These are phyloP conservation scores for Corchorus capsularis DNA, from an alignment of 345 rosid genomes.

Conservation along the genomic window DNA sequence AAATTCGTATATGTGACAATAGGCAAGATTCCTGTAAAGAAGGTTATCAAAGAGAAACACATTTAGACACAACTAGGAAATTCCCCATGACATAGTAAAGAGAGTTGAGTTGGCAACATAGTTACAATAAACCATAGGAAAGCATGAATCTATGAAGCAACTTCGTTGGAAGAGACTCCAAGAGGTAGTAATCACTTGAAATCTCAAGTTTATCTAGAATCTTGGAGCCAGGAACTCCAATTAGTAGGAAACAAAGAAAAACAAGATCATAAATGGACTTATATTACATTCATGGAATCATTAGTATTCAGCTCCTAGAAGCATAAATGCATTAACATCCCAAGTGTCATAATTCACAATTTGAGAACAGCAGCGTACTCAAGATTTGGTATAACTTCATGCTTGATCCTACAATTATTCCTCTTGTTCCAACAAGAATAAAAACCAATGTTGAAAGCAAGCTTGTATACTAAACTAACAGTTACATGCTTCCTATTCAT, in stretches of 20 bases:
- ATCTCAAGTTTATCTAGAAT: neutral
- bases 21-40: slow-evolving; percentile 76
- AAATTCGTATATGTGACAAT: slow-evolving; percentile 69
- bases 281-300: slow-evolving; percentile 4
- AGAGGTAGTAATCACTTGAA: neutral
- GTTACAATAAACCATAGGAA: neutral
- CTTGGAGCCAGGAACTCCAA: neutral
- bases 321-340: neutral
- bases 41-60: slow-evolving; percentile 7
- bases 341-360: neutral
- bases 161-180: neutral
- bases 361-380: neutral
- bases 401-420: neutral
- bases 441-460: neutral
- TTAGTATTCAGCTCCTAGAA: slow-evolving; percentile 2
- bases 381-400: neutral
- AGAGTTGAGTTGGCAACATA: neutral
- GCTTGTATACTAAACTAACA: neutral
- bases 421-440: neutral
- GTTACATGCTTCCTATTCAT: neutral
- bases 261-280: neutral
- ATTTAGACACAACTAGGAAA: neutral
- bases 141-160: neutral
- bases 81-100: neutral
- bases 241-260: slow-evolving; percentile 1